Percentiles rank a stretch among this genome's conserved stretches.
Evolutionary conservation across 164 flowering plant species (phyloP).

Genomic region (Euptelea pleiosperma): DNA sequence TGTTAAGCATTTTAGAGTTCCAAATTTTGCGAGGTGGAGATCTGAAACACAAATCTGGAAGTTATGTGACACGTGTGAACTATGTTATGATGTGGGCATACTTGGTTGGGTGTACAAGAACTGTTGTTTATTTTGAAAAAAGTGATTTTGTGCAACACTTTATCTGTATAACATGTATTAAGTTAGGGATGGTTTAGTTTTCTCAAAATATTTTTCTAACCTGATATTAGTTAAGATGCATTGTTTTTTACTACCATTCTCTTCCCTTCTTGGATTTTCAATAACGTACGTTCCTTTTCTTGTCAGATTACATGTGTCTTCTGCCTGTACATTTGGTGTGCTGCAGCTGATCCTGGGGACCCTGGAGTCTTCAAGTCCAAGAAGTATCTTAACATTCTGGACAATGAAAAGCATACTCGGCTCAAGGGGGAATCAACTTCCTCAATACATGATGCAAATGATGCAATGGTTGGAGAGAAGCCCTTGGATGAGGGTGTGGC

Average conservation of each 20-base stretch:
- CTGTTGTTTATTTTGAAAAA: too few relatives aligned
- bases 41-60: neutral
- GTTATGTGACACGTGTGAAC: neutral
- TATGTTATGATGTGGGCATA: too few relatives aligned
- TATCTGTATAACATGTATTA: neutral
- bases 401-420: slow-evolving; percentile 27
- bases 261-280: neutral
- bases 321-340: slow-evolving; percentile 83
- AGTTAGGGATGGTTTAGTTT: neutral
- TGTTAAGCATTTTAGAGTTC: neutral
- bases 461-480: slow-evolving; percentile 36
- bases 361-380: slow-evolving; percentile 76
- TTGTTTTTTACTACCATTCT: neutral
- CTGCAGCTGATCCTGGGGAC: slow-evolving; percentile 83
- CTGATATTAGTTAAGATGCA: neutral
- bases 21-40: neutral
- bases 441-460: slow-evolving; percentile 52
- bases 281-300: slow-evolving; percentile 12
- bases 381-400: slow-evolving; percentile 51
- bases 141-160: too few relatives aligned
- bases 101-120: too few relatives aligned
- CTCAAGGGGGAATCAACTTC: slow-evolving; percentile 53
- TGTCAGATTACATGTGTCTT: slow-evolving; percentile 68
- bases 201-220: slow-evolving; percentile 8
- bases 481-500: slow-evolving; percentile 26